Percentiles rank a stretch among this genome's conserved stretches.
Conservation (phyloP, 495 filamentous ascomycete species). For the Neurospora sp. region DNA sequence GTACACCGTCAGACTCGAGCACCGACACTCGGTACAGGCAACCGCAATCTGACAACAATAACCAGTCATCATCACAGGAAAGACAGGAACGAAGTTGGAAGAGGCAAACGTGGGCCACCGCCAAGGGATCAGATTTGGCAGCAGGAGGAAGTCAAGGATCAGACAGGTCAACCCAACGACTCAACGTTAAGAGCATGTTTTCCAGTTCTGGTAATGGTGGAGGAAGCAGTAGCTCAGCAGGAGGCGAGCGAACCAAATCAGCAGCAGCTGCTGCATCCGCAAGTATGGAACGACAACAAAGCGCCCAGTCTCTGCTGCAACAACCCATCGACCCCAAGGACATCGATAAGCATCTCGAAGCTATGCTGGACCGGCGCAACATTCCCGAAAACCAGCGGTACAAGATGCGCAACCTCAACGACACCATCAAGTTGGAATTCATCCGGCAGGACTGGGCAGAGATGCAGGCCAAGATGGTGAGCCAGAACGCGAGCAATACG, state of each 20-base stretch:
- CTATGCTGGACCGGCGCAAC: constrained; percentile 72
- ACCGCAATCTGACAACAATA: background rate
- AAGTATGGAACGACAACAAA: background rate
- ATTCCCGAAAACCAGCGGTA: constrained; percentile 88
- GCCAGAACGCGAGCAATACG: constrained; percentile 25
- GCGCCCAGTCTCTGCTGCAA: background rate
- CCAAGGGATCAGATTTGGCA: background rate
- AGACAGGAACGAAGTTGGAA: background rate
- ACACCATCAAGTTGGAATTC: constrained; percentile 89
- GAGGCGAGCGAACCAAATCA: background rate
- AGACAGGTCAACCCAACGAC: background rate
- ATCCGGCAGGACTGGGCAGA: constrained; percentile 78
- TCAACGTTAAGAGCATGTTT: background rate
- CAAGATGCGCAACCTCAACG: constrained; percentile 82
- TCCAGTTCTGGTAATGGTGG: background rate
- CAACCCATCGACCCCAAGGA: constrained; percentile 34
- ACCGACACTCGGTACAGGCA: constrained; percentile 28
- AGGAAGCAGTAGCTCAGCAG: background rate
- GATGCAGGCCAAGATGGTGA: constrained; percentile 34
- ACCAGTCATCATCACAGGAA: background rate
- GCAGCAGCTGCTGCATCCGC: background rate
- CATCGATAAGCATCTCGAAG: constrained; percentile 49
- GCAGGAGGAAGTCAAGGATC: background rate
- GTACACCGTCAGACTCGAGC: constrained; percentile 33
- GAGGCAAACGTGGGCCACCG: background rate